A percentile compares a stretch with the other conserved stretches of the same genome.
phyloP scores from a whole-genome alignment of 2,329 filamentous ascomycete species.

The Penicillium sp. region DNA sequence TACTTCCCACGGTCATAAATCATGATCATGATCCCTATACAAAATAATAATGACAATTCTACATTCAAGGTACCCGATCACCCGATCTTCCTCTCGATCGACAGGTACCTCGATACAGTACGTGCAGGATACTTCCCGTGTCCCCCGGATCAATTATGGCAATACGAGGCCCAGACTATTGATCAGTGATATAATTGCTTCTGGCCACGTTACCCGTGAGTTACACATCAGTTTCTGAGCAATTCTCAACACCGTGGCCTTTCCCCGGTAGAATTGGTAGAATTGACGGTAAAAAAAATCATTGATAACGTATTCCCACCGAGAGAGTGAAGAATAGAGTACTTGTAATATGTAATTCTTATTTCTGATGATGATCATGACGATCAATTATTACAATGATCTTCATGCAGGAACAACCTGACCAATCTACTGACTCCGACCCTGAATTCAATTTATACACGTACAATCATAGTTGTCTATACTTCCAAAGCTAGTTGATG shows the following conservation, averaged over 20 bases:
- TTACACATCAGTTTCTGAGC: slow-evolving; percentile 7
- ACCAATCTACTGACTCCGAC: not conserved
- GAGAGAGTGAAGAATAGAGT: not conserved
- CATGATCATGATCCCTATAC: not conserved
- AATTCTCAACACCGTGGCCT: slow-evolving; percentile 8
- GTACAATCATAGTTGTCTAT: not conserved
- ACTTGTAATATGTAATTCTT: not conserved
- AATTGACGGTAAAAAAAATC: not conserved
- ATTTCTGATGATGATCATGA: not conserved
- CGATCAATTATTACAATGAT: slow-evolving; percentile 5
- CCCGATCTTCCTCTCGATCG: not conserved
- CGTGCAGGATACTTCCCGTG: not conserved
- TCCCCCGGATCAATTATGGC: slow-evolving; percentile 1
- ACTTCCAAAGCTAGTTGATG: not conserved
- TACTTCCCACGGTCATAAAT: not conserved
- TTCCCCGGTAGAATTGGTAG: no score
- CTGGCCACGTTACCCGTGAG: slow-evolving; percentile 1
- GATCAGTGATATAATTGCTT: slow-evolving; percentile 14
- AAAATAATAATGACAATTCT: not conserved
- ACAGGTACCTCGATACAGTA: slow-evolving; percentile 9
- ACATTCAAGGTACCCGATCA: not conserved
- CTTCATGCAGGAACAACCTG: not conserved
- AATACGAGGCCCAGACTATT: slow-evolving; percentile 9
- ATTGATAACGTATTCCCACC: not conserved
- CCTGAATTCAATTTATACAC: not conserved